Conservation (phyloP, 176 grass and related monocot species). For the Lolium perenne region DNA sequence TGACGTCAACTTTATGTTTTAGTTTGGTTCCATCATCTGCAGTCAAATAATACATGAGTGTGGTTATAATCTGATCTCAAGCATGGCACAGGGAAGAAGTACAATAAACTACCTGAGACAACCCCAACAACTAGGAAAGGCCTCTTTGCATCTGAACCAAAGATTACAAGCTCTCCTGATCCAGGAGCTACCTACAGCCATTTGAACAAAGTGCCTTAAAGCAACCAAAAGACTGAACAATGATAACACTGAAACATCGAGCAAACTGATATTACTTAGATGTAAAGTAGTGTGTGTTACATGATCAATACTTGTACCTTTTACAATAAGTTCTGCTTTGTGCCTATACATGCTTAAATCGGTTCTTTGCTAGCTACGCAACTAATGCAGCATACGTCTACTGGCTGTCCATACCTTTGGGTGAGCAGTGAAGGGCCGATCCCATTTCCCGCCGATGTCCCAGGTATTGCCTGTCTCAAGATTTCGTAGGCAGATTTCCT, state of each 20-base stretch:
- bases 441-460: slow-evolving; percentile 53
- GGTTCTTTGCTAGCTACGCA: neutral
- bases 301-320: neutral
- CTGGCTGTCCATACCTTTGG: slow-evolving; percentile 44
- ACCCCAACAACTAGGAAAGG: slow-evolving; percentile 66
- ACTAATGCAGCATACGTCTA: neutral
- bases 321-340: neutral
- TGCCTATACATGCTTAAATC: neutral
- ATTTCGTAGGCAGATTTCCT: slow-evolving; percentile 43
- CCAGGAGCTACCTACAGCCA: slow-evolving; percentile 55
- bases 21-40: slow-evolving; percentile 59
- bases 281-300: neutral
- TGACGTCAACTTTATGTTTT: slow-evolving; percentile 58
- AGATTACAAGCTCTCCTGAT: slow-evolving; percentile 63
- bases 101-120: slow-evolving; percentile 52
- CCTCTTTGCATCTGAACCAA: slow-evolving; percentile 47
- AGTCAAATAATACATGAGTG: slow-evolving; percentile 8
- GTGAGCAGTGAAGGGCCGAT: slow-evolving; percentile 56
- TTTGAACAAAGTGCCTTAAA: slow-evolving; percentile 23
- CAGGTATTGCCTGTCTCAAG: slow-evolving; percentile 41
- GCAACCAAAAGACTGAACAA: neutral
- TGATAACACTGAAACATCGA: neutral
- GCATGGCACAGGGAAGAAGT: neutral
- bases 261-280: neutral
- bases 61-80: neutral